Evolutionary conservation across 768 basidiomycete species (phyloP), one percentile per base, ranked within the genome.

Genomic region (Kwoniella bestiolae): DNA sequence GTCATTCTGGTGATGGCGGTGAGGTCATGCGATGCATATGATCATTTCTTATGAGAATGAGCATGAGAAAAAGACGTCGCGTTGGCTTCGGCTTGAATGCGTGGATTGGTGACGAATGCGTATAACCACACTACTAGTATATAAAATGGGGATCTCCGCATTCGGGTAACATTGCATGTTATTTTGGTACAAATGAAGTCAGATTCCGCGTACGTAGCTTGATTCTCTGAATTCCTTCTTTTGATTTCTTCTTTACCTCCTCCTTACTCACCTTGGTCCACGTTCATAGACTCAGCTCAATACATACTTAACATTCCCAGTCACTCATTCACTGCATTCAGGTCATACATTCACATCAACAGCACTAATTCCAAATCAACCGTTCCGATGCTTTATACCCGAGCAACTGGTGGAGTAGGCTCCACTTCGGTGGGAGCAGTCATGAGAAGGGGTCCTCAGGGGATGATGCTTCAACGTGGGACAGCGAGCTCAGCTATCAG

Each of bases 1-100:
- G 76, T 71, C 76, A 77, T 75, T n/a, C 11, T 49, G 56, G 9
- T n/a, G 44, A 26, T n/a, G 32, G 29, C 29, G 18, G 46, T 58
- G 44, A 44, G 28, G 56, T 31, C 14, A 32, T 59, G 44, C 41
- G 41, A 32, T 59, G n/a, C 41, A 31, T 16, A 23, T 21, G 3
- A 58, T n/a, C n/a, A n/a, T n/a, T n/a, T 5, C 16, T 21, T 49
- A 18, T 50, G 32, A 35, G 12, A 14, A 23, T 16, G 6, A 60
- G n/a, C 1, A 41, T 11, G 38, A 11, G 14, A 5, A 46, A 26
- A 57, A 44, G 25, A 46, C 11, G 56, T 57, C 56, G 41, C 56
- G 56, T 45, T 46, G 26, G 31, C 2, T 45, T 57, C 56, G 56
- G 56, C 56, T 44, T 57, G 38, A 14, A n/a, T 7, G 16, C 26